Conservation (phyloP, 495 filamentous ascomycete genomes). For the Aspergillus carlsbadensis region DNA sequence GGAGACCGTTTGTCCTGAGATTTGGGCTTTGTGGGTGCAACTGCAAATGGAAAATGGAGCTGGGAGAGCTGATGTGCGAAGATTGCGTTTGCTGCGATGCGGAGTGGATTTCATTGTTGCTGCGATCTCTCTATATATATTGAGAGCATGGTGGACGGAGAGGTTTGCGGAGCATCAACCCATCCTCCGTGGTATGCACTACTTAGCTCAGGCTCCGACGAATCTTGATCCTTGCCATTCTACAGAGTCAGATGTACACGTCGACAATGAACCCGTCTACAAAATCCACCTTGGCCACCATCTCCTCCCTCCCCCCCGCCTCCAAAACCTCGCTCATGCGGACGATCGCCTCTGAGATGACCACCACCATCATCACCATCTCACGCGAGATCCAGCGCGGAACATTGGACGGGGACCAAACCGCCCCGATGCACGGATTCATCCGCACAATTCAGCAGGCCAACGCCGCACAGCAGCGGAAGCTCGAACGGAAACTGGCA, state of each 20-base stretch:
- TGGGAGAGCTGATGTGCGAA: too few relatives aligned
- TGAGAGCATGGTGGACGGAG: too few relatives aligned
- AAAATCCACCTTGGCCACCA: conserved; percentile 13
- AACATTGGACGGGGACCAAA: conserved; percentile 16
- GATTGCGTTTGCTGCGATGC: too few relatives aligned
- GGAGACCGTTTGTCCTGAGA: too few relatives aligned
- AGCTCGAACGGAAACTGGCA: conserved; percentile 13
- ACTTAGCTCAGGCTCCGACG: too few relatives aligned
- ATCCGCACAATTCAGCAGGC: conserved; percentile 21
- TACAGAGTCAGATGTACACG: neutral
- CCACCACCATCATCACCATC: conserved; percentile 25
- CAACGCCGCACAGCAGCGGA: conserved; percentile 5
- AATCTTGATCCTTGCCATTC: neutral
- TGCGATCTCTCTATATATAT: too few relatives aligned
- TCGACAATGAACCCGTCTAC: neutral
- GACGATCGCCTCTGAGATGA: conserved; percentile 34
- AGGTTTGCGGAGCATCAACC: too few relatives aligned
- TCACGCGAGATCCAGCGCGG: conserved; percentile 18
- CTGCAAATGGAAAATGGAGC: too few relatives aligned
- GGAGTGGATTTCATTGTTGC: too few relatives aligned
- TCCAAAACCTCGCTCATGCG: conserved; percentile 24
- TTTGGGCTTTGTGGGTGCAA: too few relatives aligned
- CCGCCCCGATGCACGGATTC: conserved; percentile 23
- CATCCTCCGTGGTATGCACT: too few relatives aligned
- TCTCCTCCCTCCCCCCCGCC: conserved; percentile 16